Base-by-base conservation (phyloP, 768 basidiomycete species). In the Clavaria fumosa region DNA sequence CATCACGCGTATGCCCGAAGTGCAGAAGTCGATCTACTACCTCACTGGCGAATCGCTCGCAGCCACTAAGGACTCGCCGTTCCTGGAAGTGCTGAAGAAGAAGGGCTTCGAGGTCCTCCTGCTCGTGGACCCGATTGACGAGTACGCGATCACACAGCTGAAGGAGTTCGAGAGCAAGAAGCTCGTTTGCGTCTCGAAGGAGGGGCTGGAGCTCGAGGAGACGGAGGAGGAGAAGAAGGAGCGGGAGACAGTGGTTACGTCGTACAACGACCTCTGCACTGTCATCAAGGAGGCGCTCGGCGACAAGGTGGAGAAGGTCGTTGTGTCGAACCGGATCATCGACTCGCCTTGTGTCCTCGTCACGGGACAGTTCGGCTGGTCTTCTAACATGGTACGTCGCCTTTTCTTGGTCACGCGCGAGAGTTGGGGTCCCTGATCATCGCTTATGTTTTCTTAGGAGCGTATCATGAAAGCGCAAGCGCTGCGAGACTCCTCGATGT, bases 381-480 rank as follows among this genome's bases (percentile, higher is more conserved):
- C 89, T 19, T 90, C 91, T 39, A 96, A 96, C 72, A 97, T 97
- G 93, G 82, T 78, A 45, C 32, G 69, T 58, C 20, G 17, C 23
- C 19, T 43, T 11, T 39, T 20, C 30, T 23, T 10, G 18, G 6
- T 41, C 22, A 6, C 3, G 20, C 3, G 5, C 15, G 36, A 10
- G 3, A 6, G 15, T 35, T 15, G 7, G 36, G 23, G 21, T 22
- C 27, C 34, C 19, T 41, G 3, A 30, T 31, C n/a, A n/a, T n/a
- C n/a, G n/a, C n/a, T n/a, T n/a, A n/a, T 28, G 26, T 9, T 28
- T 28, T 28, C 14, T 30, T 48, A 78, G 75, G 84, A 91, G 60
- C 80, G 91, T 61, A 95, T 96, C 69, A 96, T 97, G 93, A 93
- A 93, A 65, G 90, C 93, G 9, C 91, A 97, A 63, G 91, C 91